These are phyloP conservation scores for Xylaria sp. DNA, from an alignment of 2,329 filamentous ascomycete genomes.

Conservation along the genomic window DNA sequence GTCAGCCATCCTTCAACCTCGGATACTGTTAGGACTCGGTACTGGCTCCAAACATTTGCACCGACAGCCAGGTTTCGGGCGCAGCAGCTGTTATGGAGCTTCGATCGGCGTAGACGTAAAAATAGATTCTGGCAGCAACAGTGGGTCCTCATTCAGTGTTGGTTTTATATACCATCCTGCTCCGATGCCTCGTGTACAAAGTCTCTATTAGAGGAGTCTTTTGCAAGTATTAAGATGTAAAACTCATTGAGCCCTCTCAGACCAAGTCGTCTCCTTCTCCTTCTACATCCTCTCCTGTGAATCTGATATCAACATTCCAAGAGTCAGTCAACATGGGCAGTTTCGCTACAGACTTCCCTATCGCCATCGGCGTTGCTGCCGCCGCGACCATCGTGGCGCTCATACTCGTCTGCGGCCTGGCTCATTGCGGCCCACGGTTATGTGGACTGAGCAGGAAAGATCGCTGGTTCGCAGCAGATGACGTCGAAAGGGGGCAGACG, in stretches of 20 bases:
- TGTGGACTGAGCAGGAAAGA: slow-evolving; percentile 40
- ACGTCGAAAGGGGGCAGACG: too few species aligned
- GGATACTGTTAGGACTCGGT: neutral
- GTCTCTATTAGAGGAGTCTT: neutral
- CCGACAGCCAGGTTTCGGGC: neutral
- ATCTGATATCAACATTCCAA: neutral
- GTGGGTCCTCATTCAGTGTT: neutral
- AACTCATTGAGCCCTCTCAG: neutral
- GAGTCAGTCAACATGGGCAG: slow-evolving; percentile 34
- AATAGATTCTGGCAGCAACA: neutral
- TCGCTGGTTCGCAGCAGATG: slow-evolving; percentile 32
- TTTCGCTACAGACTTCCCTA: slow-evolving; percentile 38
- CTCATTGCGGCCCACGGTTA: slow-evolving; percentile 44
- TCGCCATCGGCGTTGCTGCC: slow-evolving; percentile 40
- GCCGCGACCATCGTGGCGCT: slow-evolving; percentile 37
- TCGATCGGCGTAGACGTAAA: neutral
- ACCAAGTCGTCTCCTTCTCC: neutral
- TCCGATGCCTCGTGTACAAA: neutral
- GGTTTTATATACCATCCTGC: neutral
- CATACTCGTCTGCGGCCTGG: slow-evolving; percentile 41
- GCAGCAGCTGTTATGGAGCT: slow-evolving; percentile 17
- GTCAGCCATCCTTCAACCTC: neutral
- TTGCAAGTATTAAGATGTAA: neutral
- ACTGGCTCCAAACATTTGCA: neutral
- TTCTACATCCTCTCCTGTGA: neutral